phyloP scores from a whole-genome alignment of 495 filamentous ascomycete species.

The Penicillium herquei region DNA sequence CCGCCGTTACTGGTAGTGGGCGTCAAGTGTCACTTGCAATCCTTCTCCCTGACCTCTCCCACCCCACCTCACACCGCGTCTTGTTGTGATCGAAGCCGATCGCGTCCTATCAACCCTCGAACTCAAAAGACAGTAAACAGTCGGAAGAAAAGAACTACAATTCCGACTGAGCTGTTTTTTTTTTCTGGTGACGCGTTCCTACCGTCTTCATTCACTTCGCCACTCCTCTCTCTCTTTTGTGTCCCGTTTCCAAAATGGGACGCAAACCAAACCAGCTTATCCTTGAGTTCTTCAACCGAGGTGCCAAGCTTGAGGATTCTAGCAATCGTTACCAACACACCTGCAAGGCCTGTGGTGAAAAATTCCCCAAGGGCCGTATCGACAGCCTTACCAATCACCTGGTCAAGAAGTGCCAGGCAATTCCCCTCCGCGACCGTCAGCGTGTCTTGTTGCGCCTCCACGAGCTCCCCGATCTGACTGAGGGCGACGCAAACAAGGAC shows the following conservation, averaged over 20 bases:
- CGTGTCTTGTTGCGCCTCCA: conserved; percentile 61
- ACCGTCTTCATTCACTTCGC: neutral
- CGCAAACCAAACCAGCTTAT: conserved; percentile 79
- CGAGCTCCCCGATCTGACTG: conserved; percentile 41
- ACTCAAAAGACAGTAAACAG: neutral
- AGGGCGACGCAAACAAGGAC: conserved; percentile 39
- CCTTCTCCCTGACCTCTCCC: conserved; percentile 1
- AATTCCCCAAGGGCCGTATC: conserved; percentile 80
- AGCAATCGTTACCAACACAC: conserved; percentile 87
- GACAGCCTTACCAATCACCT: conserved; percentile 77
- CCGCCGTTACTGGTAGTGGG: neutral
- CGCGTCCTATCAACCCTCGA: conserved; percentile 5
- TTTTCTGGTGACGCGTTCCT: too few species aligned
- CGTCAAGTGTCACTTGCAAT: neutral
- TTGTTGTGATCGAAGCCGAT: conserved; percentile 1
- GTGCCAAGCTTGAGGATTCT: conserved; percentile 75
- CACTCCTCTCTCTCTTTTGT: neutral
- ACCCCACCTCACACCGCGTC: neutral
- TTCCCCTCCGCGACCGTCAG: conserved; percentile 63
- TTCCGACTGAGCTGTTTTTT: neutral
- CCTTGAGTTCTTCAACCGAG: conserved; percentile 78
- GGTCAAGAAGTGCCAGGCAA: conserved; percentile 76
- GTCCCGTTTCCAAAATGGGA: conserved; percentile 55
- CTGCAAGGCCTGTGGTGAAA: conserved; percentile 80
- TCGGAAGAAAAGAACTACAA: neutral